These are phyloP conservation scores for Skeletonema menzelii DNA, from an alignment of 108 stramenopile genomes.

Conservation along the genomic window DNA sequence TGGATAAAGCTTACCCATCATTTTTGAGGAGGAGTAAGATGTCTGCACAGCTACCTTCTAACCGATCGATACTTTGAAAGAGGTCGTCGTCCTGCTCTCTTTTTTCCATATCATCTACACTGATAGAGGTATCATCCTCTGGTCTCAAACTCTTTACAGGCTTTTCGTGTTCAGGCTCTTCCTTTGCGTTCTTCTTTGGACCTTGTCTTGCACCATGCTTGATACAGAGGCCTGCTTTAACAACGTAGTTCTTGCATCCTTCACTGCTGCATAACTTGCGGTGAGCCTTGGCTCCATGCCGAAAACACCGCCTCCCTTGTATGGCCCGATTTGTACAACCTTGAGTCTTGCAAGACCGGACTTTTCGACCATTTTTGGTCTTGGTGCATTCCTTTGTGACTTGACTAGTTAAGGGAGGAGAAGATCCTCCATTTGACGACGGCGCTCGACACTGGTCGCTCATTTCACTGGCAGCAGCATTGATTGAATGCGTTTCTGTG, in stretches of 20 bases:
- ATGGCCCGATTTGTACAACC: neutral
- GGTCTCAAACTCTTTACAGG: neutral
- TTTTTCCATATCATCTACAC: neutral
- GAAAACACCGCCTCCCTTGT: neutral
- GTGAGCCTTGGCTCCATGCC: neutral
- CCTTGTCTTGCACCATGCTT: neutral
- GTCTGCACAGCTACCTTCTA: neutral
- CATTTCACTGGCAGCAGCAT: neutral
- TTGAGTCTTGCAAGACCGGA: neutral
- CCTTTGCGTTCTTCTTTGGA: neutral
- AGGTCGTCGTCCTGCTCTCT: neutral
- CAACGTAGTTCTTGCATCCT: neutral
- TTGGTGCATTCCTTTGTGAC: neutral
- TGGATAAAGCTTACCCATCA: neutral
- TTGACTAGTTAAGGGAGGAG: neutral
- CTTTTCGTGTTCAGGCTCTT: neutral
- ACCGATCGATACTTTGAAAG: neutral
- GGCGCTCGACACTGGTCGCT: neutral
- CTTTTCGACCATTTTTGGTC: neutral
- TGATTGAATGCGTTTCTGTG: neutral
- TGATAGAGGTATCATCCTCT: neutral
- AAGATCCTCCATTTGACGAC: neutral
- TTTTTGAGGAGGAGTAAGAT: neutral
- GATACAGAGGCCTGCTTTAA: neutral
- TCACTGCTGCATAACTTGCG: neutral